Evolutionary conservation across 495 filamentous ascomycete species (phyloP).

Genomic region (Hypoxylon crocopeplum): DNA sequence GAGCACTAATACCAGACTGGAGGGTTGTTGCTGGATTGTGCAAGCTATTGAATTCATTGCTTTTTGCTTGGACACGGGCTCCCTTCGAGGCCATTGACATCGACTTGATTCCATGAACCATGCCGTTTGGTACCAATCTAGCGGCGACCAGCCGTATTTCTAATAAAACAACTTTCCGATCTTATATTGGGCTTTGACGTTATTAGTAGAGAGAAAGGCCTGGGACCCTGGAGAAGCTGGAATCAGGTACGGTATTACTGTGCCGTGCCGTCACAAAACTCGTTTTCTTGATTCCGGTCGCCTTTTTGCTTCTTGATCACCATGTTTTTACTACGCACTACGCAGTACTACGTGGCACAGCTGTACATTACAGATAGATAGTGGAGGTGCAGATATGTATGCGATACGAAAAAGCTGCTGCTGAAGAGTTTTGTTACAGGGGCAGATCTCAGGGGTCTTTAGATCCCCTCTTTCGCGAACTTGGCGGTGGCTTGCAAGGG

Average conservation of each 20-base stretch:
- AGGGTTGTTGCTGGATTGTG: slow-evolving; percentile 3
- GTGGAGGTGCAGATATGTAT: background rate
- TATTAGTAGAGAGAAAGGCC: background rate
- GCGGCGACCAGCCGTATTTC: slow-evolving; percentile 16
- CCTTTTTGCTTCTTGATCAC: slow-evolving; percentile 23
- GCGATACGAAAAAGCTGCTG: slow-evolving; percentile 12
- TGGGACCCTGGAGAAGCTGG: background rate
- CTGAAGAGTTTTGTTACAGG: slow-evolving; percentile 23
- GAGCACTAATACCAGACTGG: slow-evolving; percentile 3
- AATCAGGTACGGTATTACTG: no score
- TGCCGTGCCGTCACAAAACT: slow-evolving; percentile 6
- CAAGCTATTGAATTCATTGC: slow-evolving; percentile 13
- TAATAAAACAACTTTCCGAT: slow-evolving; percentile 1
- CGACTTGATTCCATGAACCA: slow-evolving; percentile 30
- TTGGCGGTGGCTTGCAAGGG: slow-evolving; percentile 25
- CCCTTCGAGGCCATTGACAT: slow-evolving; percentile 7
- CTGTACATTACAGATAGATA: slow-evolving; percentile 32
- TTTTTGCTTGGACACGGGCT: slow-evolving; percentile 10
- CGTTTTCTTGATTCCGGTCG: background rate
- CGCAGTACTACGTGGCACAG: slow-evolving; percentile 16
- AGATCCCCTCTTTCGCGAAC: slow-evolving; percentile 21
- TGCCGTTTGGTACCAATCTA: slow-evolving; percentile 28
- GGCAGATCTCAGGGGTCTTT: slow-evolving; percentile 30
- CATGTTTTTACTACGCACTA: slow-evolving; percentile 18
- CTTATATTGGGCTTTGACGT: slow-evolving; percentile 1